Conservation (phyloP, 805 yeast genomes). For the Saccharomycopsis sp. region DNA sequence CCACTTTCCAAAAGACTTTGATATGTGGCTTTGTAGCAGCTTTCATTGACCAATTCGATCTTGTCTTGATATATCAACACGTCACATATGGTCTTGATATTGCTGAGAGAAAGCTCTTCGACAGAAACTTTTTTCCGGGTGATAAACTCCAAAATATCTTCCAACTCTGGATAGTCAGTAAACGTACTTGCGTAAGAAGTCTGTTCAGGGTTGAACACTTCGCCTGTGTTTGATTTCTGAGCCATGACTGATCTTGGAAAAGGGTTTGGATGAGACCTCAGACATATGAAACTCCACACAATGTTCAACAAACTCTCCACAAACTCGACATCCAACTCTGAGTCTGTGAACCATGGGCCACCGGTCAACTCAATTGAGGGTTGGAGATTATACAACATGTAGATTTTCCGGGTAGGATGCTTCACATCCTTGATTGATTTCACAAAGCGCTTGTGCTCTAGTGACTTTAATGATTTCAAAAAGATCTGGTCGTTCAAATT, state of each 20-base stretch:
- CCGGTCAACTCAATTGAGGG: slow-evolving; percentile 96
- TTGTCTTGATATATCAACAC: slow-evolving; percentile 83
- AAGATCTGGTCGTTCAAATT: slow-evolving; percentile 91
- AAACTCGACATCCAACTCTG: slow-evolving; percentile 89
- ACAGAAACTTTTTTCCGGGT: slow-evolving; percentile 63
- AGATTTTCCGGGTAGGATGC: slow-evolving; percentile 88
- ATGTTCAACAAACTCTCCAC: slow-evolving; percentile 76
- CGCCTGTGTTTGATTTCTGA: slow-evolving; percentile 19
- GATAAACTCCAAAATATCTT: slow-evolving; percentile 69
- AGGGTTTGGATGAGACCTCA: slow-evolving; percentile 55
- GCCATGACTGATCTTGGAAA: slow-evolving; percentile 9
- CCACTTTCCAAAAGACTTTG: slow-evolving; percentile 43
- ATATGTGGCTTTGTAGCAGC: slow-evolving; percentile 74
- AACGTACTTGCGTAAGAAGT: slow-evolving; percentile 47
- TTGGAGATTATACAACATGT: slow-evolving; percentile 87
- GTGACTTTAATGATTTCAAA: slow-evolving; percentile 64
- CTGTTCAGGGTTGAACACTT: slow-evolving; percentile 24
- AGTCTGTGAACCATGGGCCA: slow-evolving; percentile 98
- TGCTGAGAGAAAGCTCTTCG: slow-evolving; percentile 65
- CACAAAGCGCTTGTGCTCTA: slow-evolving; percentile 75
- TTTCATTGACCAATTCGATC: slow-evolving; percentile 47
- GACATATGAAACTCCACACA: slow-evolving; percentile 79
- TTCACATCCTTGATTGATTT: slow-evolving; percentile 87
- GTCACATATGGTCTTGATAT: slow-evolving; percentile 77
- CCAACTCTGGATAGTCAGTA: slow-evolving; percentile 59